Evolutionary conservation across 139 green algal species (phyloP).

Genomic region (Ulvella scutata): DNA sequence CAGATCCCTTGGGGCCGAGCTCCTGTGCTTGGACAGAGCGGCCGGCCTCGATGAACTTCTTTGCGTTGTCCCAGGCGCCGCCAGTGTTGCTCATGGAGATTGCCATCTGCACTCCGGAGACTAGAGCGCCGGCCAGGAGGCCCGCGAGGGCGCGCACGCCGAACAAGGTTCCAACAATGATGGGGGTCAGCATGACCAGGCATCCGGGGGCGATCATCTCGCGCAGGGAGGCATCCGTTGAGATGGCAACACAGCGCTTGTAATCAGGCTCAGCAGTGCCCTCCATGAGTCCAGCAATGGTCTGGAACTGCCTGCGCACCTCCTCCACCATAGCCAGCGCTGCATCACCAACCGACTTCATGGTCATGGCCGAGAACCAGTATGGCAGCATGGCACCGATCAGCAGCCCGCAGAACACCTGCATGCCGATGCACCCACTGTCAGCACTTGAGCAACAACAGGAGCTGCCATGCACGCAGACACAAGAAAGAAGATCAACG

Average conservation of each 20-base stretch:
- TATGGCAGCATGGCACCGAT: slow-evolving; percentile 92
- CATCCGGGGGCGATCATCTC: slow-evolving; percentile 88
- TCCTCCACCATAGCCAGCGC: slow-evolving; percentile 72
- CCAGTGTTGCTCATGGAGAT: slow-evolving; percentile 95
- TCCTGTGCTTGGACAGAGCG: slow-evolving; percentile 12
- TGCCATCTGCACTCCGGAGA: slow-evolving; percentile 92
- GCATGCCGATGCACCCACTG: background rate
- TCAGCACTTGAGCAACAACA: too few relatives aligned
- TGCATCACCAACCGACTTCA: slow-evolving; percentile 94
- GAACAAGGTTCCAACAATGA: slow-evolving; percentile 65
- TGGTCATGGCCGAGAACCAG: slow-evolving; percentile 97
- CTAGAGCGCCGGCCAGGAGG: slow-evolving; percentile 75
- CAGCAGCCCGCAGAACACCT: slow-evolving; percentile 82
- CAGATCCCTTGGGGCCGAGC: slow-evolving; percentile 89
- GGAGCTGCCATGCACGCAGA: too few relatives aligned
- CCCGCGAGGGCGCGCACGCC: slow-evolving; percentile 56
- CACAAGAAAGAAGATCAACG: background rate
- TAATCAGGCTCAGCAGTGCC: slow-evolving; percentile 82
- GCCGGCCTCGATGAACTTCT: slow-evolving; percentile 90
- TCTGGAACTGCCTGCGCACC: slow-evolving; percentile 86
- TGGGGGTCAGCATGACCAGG: slow-evolving; percentile 83
- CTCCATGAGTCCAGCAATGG: slow-evolving; percentile 82
- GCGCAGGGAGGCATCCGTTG: slow-evolving; percentile 67
- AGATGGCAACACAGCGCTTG: slow-evolving; percentile 75
- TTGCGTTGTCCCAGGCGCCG: slow-evolving; percentile 97